Conservation (phyloP, 2,329 filamentous ascomycete genomes). For the Fusarium nelsonii region DNA sequence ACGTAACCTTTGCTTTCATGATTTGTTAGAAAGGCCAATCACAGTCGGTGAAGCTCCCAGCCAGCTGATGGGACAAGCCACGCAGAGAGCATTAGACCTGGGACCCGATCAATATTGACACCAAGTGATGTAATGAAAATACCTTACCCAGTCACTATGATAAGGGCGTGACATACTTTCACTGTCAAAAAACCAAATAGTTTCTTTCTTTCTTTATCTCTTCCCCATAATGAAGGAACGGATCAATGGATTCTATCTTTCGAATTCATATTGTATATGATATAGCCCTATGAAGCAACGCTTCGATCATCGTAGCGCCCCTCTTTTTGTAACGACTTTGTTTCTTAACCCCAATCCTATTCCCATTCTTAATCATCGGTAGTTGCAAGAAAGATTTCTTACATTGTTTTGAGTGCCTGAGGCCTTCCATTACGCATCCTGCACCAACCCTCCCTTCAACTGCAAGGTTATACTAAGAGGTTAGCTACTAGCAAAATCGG, state of each 20-base stretch:
- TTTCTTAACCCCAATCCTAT: conserved; percentile 6
- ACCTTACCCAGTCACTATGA: too few relatives aligned
- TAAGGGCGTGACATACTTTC: too few relatives aligned
- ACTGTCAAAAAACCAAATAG: too few relatives aligned
- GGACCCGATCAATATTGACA: too few relatives aligned
- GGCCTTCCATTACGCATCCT: neutral
- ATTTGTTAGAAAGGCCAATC: too few relatives aligned
- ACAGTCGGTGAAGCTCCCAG: too few relatives aligned
- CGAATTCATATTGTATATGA: neutral
- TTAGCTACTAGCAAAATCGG: neutral
- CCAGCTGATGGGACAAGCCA: too few relatives aligned
- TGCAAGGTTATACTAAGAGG: neutral
- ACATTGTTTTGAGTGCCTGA: neutral
- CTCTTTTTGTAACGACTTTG: neutral
- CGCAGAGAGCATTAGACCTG: too few relatives aligned
- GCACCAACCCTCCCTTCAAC: neutral
- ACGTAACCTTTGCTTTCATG: too few relatives aligned
- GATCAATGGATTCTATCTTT: neutral
- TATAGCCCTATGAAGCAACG: neutral
- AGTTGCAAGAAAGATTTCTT: conserved; percentile 1
- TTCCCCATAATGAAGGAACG: too few relatives aligned
- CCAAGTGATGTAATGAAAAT: too few relatives aligned
- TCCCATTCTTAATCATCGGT: neutral
- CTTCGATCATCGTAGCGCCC: neutral
- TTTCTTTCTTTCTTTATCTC: too few relatives aligned